Conservation (phyloP, 164 flowering plant genomes). For the Hamamelis virginiana region DNA sequence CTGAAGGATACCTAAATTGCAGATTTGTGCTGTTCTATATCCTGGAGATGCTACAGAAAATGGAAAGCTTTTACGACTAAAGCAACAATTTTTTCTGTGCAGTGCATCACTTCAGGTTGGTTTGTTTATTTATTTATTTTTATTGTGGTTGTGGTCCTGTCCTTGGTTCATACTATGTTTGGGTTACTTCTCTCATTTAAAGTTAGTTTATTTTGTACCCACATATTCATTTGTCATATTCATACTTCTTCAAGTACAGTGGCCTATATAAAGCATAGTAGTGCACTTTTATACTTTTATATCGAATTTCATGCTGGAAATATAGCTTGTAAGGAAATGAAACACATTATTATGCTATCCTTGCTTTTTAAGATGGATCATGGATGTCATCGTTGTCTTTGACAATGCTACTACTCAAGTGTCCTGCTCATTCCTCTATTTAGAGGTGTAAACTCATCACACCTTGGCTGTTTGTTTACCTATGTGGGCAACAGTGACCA, state of each 20-base stretch:
- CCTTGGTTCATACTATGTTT: background rate
- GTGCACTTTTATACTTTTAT: no score
- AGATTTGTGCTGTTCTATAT: constrained; percentile 96
- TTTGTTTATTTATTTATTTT: background rate
- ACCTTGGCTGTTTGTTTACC: no score
- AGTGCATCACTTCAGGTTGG: constrained; percentile 97
- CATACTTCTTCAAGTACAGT: background rate
- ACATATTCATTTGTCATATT: background rate
- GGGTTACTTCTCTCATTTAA: background rate
- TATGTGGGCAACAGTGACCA: no score
- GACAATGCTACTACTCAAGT: no score
- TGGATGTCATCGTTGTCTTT: no score
- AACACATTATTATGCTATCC: no score
- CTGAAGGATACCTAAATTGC: constrained; percentile 24
- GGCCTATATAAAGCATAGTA: no score
- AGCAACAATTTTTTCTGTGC: constrained; percentile 94
- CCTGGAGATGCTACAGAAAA: constrained; percentile 95
- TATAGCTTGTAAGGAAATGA: no score
- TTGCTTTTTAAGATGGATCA: no score
- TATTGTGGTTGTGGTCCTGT: background rate
- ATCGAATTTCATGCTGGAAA: no score
- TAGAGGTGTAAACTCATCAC: no score
- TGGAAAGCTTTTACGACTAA: constrained; percentile 85
- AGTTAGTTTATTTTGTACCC: background rate
- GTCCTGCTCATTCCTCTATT: no score